Conservation (phyloP, 78 protist genomes). For the Dictyostelium citrinum region DNA sequence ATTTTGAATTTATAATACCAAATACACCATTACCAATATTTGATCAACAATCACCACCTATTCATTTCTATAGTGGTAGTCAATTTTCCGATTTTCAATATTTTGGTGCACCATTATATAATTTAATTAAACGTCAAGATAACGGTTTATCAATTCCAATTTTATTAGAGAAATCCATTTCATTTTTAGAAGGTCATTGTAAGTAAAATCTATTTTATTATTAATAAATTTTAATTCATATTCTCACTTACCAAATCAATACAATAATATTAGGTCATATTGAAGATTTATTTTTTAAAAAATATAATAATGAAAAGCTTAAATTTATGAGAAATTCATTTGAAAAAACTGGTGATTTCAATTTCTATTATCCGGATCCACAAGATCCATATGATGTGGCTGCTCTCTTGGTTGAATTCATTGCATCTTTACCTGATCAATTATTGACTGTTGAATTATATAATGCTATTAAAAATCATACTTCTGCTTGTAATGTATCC, state of each 20-base stretch:
- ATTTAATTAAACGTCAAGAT: constrained; percentile 38
- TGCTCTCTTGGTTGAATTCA: constrained; percentile 22
- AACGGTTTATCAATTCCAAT: constrained; percentile 40
- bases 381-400: constrained; percentile 68
- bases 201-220: neutral
- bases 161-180: constrained; percentile 35
- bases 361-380: constrained; percentile 46
- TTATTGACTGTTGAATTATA: constrained; percentile 27
- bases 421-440: constrained; percentile 52
- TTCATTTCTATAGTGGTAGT: neutral
- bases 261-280: constrained; percentile 15
- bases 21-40: constrained; percentile 1
- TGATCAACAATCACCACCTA: constrained; percentile 52
- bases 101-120: constrained; percentile 41
- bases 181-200: constrained; percentile 64
- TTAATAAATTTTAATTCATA: neutral
- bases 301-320: neutral
- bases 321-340: neutral
- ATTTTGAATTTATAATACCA: constrained; percentile 44
- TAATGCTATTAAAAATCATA: constrained; percentile 13
- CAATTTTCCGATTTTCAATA: neutral
- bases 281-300: constrained; percentile 31
- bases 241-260: too few species aligned
- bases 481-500: constrained; percentile 4
- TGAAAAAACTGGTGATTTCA: constrained; percentile 32